These are phyloP conservation scores for Boletus rufocinnamomeus DNA, from an alignment of 768 basidiomycete species.

Conservation along the genomic window DNA sequence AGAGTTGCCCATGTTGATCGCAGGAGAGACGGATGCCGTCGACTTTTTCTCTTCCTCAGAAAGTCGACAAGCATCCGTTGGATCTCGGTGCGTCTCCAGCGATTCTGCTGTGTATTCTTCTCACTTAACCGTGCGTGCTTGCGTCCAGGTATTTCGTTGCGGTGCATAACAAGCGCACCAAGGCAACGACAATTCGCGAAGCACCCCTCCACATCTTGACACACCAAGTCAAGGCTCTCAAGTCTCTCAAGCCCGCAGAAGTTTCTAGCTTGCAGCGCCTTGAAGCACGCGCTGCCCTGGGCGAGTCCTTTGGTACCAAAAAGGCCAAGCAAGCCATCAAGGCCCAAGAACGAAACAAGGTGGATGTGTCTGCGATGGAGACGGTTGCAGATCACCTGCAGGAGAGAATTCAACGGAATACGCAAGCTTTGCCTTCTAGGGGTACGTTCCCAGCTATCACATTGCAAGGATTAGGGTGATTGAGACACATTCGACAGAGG, in stretches of 20 bases:
- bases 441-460: slow-evolving; percentile 48
- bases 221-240: slow-evolving; percentile 83
- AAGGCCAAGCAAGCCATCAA: slow-evolving; percentile 87
- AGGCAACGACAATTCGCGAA: slow-evolving; percentile 67
- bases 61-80: slow-evolving; percentile 48
- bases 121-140: background rate
- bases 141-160: slow-evolving; percentile 75
- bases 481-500: slow-evolving; percentile 45
- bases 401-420: slow-evolving; percentile 76
- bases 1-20: slow-evolving; percentile 48
- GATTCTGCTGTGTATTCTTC: slow-evolving; percentile 2
- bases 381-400: slow-evolving; percentile 80
- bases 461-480: background rate
- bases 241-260: slow-evolving; percentile 54
- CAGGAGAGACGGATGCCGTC: slow-evolving; percentile 81
- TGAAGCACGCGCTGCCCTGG: slow-evolving; percentile 74
- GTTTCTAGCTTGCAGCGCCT: slow-evolving; percentile 53
- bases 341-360: slow-evolving; percentile 84
- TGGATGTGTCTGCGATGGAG: slow-evolving; percentile 88
- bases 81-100: slow-evolving; percentile 62
- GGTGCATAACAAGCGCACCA: slow-evolving; percentile 75
- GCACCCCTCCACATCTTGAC: slow-evolving; percentile 68
- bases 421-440: slow-evolving; percentile 63
- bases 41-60: slow-evolving; percentile 76
- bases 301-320: slow-evolving; percentile 93